Evolutionary conservation across 768 basidiomycete species (phyloP), one percentile per base, ranked within the genome.

Genomic region (Macrolepiota fuliginosa): DNA sequence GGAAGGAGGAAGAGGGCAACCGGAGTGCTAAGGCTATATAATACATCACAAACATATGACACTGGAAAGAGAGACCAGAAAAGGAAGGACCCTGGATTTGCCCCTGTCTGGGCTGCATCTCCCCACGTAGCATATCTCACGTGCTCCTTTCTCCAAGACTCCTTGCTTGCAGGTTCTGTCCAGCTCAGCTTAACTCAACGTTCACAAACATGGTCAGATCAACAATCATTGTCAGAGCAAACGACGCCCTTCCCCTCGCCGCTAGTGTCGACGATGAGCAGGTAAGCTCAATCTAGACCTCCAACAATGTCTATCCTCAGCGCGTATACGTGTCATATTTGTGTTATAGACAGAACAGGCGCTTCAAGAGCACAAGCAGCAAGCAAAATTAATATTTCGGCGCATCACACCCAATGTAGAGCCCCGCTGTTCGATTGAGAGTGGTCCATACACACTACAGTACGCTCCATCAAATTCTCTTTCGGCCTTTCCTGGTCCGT

Each of bases 211-310:
- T 95, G 93, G 93, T 95, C 63, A 86, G 87, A 63, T 91, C 93
- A 63, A 95, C 93, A 27, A 87, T 90, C 63, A 86, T 95, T 68
- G 92, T 91, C 17, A 82, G 93, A 62, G 93, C 91, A 25, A 86
- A 85, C 10, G 93, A 95, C 73, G 91, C 90, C 25, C 82, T 98
- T 22, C 96, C 96, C 15, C 82, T 98, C 13, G 94, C 96, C 13
- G 95, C 96, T 1, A 96, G 91, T 66, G 97, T 98, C 12, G 97
- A 99, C 71, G 97, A 98, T 70, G 96, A 98, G 73, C 89, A 93
- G 82, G 96, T 96, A 39, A 62, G 81, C 69, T 35, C 19, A 42
- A 15, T 19, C 27, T 55, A 53, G 56, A 46, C 46, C 27, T 50
- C 27, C 54, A 27, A 54, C 47, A 24, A 51, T 56, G 50, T 59